Conservation (phyloP, 2,329 filamentous ascomycete genomes). For the Chaetothyriales sp. region DNA sequence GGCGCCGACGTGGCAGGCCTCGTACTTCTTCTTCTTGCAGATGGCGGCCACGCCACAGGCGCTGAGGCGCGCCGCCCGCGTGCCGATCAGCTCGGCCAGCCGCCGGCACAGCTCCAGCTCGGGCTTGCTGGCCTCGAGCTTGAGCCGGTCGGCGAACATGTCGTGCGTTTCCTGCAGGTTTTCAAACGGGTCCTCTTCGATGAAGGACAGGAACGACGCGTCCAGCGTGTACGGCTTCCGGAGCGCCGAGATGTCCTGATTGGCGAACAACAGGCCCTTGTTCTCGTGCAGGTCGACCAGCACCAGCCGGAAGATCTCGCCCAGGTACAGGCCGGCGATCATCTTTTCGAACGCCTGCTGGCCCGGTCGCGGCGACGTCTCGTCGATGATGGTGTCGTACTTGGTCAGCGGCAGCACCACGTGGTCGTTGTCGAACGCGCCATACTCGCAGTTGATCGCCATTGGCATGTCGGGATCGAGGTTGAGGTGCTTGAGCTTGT, state of each 20-base stretch:
- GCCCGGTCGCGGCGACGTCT: constrained; percentile 78
- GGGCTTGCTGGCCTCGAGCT: constrained; percentile 54
- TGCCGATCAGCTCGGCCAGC: constrained; percentile 86
- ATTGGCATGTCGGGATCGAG: constrained; percentile 72
- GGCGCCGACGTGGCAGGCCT: constrained; percentile 82
- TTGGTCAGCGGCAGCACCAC: constrained; percentile 70
- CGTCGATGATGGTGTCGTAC: constrained; percentile 79
- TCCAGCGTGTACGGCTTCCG: constrained; percentile 82
- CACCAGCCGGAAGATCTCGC: constrained; percentile 84
- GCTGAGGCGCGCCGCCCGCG: constrained; percentile 80
- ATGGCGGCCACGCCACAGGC: constrained; percentile 93
- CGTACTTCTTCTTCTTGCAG: constrained; percentile 86
- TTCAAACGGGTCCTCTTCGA: constrained; percentile 93
- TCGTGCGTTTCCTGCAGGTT: constrained; percentile 83
- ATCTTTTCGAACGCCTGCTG: constrained; percentile 98
- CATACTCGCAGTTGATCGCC: constrained; percentile 97
- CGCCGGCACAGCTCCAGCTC: constrained; percentile 84
- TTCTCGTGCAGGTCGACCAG: constrained; percentile 75
- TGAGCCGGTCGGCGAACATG: constrained; percentile 63
- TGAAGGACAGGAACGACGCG: constrained; percentile 79
- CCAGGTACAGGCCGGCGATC: constrained; percentile 87
- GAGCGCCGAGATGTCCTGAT: constrained; percentile 66
- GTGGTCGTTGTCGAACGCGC: constrained; percentile 91
- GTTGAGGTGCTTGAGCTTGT: constrained; percentile 86
- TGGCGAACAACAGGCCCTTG: constrained; percentile 64